Evolutionary conservation across 192 early-diverging fungal genomes (phyloP).

Genomic region (Obelidium mucronatum): DNA sequence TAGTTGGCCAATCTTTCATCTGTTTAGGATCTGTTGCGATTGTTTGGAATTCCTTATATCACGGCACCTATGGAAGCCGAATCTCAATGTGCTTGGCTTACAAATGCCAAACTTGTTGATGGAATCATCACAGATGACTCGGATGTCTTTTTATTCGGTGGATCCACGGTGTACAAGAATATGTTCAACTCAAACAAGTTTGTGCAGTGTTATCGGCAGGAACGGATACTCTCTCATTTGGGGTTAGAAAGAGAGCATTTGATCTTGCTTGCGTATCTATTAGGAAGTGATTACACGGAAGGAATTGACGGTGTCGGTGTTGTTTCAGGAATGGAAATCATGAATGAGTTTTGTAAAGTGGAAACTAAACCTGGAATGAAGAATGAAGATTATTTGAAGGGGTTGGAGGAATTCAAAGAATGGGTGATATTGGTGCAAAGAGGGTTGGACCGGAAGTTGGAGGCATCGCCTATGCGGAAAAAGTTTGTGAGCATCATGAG

Average conservation of each 20-base stretch:
- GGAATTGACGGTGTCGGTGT: conserved; percentile 89
- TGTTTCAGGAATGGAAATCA: conserved; percentile 88
- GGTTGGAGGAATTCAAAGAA: conserved; percentile 59
- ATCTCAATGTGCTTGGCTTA: conserved; percentile 86
- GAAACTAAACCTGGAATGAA: conserved; percentile 43
- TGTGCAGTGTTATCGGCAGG: conserved; percentile 82
- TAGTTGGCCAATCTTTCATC: neutral
- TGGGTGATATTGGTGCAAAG: conserved; percentile 65
- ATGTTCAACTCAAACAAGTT: conserved; percentile 91
- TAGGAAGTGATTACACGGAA: conserved; percentile 98
- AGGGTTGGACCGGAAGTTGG: conserved; percentile 19
- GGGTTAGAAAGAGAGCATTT: conserved; percentile 72
- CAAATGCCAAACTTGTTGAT: conserved; percentile 72
- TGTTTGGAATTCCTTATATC: conserved; percentile 96
- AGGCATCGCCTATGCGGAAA: neutral
- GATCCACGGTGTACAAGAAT: conserved; percentile 80
- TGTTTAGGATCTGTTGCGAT: conserved; percentile 70
- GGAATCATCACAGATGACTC: conserved; percentile 97
- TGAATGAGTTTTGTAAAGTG: conserved; percentile 73
- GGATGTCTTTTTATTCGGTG: conserved; percentile 96
- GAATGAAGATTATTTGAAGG: conserved; percentile 31
- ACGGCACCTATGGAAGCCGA: conserved; percentile 97
- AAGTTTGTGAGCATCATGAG: neutral
- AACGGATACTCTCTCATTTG: conserved; percentile 72
- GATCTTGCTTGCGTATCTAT: conserved; percentile 84